Base-by-base conservation (phyloP, 225 moss, liverwort and hornwort genomes). In the Climacium dendroides region DNA sequence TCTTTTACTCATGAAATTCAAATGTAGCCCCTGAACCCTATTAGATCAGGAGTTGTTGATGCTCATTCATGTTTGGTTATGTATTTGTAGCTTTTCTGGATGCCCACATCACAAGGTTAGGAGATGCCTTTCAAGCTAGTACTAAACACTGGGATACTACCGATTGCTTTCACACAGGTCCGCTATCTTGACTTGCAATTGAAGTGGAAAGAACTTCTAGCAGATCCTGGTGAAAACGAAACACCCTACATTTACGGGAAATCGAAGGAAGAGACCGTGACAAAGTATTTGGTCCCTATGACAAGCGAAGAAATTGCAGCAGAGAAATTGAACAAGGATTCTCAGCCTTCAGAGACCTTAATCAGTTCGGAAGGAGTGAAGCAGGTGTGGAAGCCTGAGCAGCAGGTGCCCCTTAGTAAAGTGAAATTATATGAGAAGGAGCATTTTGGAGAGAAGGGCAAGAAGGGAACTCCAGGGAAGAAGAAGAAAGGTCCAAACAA, bases 201-300 rank as follows among this genome's bases (percentile, higher is more conserved):
- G 74, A 98, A 94, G 91, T 98, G 98, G 98, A 95, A 89, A 76
- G 92, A 95, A 64, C 93, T 95, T 70, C 72, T 90, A 85, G 89
- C 92, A 75, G 93, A 93, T 85, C 89, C 89, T 30, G 94, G 89
- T 83, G 94, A 93, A 90, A 90, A 60, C 65, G 88, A 41, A 84
- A 87, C 85, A 43, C 89, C 91, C 26, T 87, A 62, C n/a, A 91
- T 95, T 52, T 88, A 88, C 74, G 92, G 65, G 53, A 93, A 95
- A 76, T 67, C 79, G 6, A 91, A 87, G 34, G 91, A 91, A 78
- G 94, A 87, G 73, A 79, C 80, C 43, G 55, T 87, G 19, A 86
- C 88, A 26, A 85, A 90, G 87, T 95, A 95, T 75, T 82, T 95
- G 90, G 92, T 95, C 35, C 86, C 88, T 41, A 88, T 91, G 86